Base-by-base conservation (phyloP, 1,139 yeast species). In the Nakaseomyces kungkrabaensis region DNA sequence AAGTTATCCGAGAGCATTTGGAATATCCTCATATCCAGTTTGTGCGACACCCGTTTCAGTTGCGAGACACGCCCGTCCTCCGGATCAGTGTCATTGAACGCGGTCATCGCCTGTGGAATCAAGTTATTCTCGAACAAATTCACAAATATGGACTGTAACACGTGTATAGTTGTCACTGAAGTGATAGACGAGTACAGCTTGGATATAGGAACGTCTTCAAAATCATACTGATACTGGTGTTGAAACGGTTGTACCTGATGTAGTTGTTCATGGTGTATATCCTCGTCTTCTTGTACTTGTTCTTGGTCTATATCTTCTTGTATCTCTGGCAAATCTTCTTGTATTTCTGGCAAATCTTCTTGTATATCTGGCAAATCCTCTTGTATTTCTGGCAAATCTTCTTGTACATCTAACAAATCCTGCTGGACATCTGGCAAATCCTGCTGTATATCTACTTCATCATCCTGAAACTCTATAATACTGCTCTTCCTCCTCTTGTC, bases 11-110 rank as follows among this genome's bases (percentile, higher is more conserved):
- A 17, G 25, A 61, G 49, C 6, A 52, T 46, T 45, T 55, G 54
- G 41, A 62, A 60, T 10, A 63, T 55, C 41, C 59, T 55, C 32
- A 59, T 51, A 48, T 64, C 68, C 29, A 64, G 49, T 46, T 61
- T 59, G 49, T 56, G 58, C 51, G 54, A 47, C 48, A 63, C 43
- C 44, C 55, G 54, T 17, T 51, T 45, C 17, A 51, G 41, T 9
- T 50, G 51, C 37, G 42, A 34, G 31, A 45, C 32, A 5, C 34
- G 34, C 29, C 54, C 53, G n/a, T 37, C 32, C 26, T 55, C 50
- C 5, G 34, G 27, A 5, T 47, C 41, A 17, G 43, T 41, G 22
- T 52, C 46, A 38, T 56, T 50, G 45, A 59, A 59, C 34, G 56
- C 54, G 7, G 50, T 50, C 29, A 45, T 43, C 8, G 59, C 57